Conservation (phyloP, 1,284 basidiomycete species). For the Neolentinus lepideus region DNA sequence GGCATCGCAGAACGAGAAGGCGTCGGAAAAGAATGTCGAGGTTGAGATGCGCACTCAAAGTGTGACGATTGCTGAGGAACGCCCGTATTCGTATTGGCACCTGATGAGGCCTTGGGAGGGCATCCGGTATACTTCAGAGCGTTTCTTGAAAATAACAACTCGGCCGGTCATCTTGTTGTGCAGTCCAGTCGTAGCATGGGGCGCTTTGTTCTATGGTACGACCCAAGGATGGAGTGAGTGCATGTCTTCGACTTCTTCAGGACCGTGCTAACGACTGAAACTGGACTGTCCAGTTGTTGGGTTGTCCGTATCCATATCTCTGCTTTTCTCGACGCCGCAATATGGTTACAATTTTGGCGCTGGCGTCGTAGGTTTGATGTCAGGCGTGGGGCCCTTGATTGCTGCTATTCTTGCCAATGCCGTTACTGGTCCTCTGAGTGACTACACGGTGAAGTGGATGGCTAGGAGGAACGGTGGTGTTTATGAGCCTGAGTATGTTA, state of each 20-base stretch:
- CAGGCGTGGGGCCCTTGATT: constrained; percentile 12
- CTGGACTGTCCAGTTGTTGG: constrained; percentile 7
- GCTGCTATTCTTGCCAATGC: constrained; percentile 10
- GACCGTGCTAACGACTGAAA: background rate
- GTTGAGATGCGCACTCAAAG: background rate
- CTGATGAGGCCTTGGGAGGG: constrained; percentile 7
- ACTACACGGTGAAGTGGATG: constrained; percentile 10
- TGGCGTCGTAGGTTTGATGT: constrained; percentile 10
- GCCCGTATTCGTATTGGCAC: constrained; percentile 4
- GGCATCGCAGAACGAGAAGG: constrained; percentile 1
- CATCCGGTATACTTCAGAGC: constrained; percentile 7
- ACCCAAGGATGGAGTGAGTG: constrained; percentile 11
- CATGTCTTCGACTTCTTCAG: background rate
- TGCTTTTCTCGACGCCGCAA: constrained; percentile 10
- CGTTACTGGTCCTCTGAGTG: constrained; percentile 10
- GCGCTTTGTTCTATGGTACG: constrained; percentile 11
- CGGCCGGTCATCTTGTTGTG: constrained; percentile 9
- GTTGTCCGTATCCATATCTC: constrained; percentile 11
- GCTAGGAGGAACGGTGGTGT: constrained; percentile 9
- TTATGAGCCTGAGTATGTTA: constrained; percentile 11
- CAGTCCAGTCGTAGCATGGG: constrained; percentile 12
- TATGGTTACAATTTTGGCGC: constrained; percentile 11
- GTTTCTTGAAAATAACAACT: constrained; percentile 7
- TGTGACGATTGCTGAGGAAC: background rate
- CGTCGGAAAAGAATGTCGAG: background rate